Base-by-base conservation (phyloP, 768 basidiomycete genomes). In the Sarcodon aspratus region DNA sequence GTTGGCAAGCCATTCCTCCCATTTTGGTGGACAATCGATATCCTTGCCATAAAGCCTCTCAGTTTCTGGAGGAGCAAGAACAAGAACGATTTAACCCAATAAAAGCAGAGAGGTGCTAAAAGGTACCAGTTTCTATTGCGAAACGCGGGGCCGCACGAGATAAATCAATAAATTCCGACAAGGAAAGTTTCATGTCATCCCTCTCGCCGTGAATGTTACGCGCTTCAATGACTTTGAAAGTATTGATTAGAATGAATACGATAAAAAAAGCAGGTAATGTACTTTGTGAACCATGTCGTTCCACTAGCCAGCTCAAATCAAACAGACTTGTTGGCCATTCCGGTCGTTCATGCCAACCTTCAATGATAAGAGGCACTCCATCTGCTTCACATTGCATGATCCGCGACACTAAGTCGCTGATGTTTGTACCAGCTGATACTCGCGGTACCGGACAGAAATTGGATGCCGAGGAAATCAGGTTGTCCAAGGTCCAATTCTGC, bases 31-130 rank as follows among this genome's bases (percentile, higher is more conserved):
- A 60, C 86, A 90, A 9, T 74, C 68, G 1, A 74, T 72, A 57
- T 92, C 89, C 58, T 91, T 91, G 17, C 84, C 86, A 56, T 92
- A 91, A 8, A 80, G 66, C 31, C 84, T 68, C 57, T 79, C 74
- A 9, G 59, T 56, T 54, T 84, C 82, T 85, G 54, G 12, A 17
- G 38, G 48, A 49, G 21, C 5, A 5, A 27, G 21, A 27, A 27
- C 21, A 44, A n/a, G 34, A 36, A 50, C 34, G 32, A 51, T 44
- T 32, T 44, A 50, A 36, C 21, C 21, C 21, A 27, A 3, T 5
- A 27, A 12, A 42, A 33, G 17, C 15, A 17, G 8, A 13, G 27
- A 9, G 47, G 31, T 40, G 48, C 15, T 45, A n/a, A 8, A 27
- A 11, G 52, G 15, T 17, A 61, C 57, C 55, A 44, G 52, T 50